phyloP scores from a whole-genome alignment of 108 stramenopile species.

The Conticribra weissflogii region DNA sequence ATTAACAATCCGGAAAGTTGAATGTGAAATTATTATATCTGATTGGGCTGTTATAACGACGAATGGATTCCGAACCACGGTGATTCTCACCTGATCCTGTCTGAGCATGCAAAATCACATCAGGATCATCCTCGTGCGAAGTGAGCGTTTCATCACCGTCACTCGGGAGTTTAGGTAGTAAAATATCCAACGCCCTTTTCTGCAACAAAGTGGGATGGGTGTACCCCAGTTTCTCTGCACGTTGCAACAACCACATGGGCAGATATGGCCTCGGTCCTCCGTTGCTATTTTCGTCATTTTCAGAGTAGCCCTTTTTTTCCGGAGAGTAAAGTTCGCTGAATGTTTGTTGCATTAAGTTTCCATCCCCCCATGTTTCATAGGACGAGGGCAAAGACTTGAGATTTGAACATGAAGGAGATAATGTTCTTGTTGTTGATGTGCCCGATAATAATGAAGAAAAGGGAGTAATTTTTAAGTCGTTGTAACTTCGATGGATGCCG shows the following conservation, averaged over 20 bases:
- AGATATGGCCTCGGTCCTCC: slow-evolving; percentile 21
- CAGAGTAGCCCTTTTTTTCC: background rate
- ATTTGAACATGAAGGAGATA: background rate
- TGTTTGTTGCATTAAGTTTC: slow-evolving; percentile 44
- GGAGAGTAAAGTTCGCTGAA: slow-evolving; percentile 64
- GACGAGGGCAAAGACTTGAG: background rate
- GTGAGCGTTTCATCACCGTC: background rate
- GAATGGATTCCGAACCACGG: too few species aligned
- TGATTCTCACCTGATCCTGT: slow-evolving; percentile 86
- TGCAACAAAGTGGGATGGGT: slow-evolving; percentile 72
- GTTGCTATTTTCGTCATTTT: too few species aligned
- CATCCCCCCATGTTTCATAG: slow-evolving; percentile 53
- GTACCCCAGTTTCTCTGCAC: slow-evolving; percentile 59
- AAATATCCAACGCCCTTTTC: slow-evolving; percentile 60
- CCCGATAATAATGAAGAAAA: too few species aligned
- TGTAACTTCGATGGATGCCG: too few species aligned
- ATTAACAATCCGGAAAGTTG: too few species aligned
- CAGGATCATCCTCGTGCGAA: slow-evolving; percentile 18
- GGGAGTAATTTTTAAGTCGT: too few species aligned
- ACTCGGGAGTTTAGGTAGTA: slow-evolving; percentile 18
- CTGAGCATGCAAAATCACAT: slow-evolving; percentile 85
- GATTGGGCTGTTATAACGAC: too few species aligned
- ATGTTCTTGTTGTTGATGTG: background rate
- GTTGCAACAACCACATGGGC: slow-evolving; percentile 70
- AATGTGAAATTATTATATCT: too few species aligned